Conservation (phyloP, 129 eudicot genomes). For the Tagetes erecta region DNA sequence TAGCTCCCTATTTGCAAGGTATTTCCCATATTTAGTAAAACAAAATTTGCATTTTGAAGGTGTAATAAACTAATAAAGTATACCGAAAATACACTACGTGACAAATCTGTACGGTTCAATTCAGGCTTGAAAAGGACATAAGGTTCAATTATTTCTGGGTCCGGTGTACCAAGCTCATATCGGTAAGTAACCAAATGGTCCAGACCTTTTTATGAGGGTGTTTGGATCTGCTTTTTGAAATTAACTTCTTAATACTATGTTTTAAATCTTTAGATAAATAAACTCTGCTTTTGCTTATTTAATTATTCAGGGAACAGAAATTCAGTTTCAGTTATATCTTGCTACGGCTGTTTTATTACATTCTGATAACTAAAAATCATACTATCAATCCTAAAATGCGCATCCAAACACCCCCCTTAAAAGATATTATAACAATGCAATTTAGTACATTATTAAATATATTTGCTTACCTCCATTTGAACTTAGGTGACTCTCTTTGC, state of each 20-base stretch:
- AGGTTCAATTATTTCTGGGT: conserved; percentile 93
- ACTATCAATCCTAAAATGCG: neutral
- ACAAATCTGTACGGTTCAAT: conserved; percentile 36
- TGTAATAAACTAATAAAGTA: conserved; percentile 1
- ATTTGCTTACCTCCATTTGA: conserved; percentile 11
- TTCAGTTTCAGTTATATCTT: too few relatives aligned
- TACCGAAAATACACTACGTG: conserved; percentile 20
- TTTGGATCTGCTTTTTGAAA: too few relatives aligned
- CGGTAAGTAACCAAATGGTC: conserved; percentile 45
- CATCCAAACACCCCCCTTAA: neutral
- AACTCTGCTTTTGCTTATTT: too few relatives aligned
- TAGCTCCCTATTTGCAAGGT: conserved; percentile 96
- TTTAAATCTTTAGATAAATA: neutral
- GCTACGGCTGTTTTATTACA: neutral
- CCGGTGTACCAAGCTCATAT: conserved; percentile 78
- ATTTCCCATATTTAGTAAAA: neutral
- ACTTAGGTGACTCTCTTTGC: conserved; percentile 89
- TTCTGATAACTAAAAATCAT: neutral
- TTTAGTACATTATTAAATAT: conserved; percentile 19
- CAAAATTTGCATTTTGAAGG: conserved; percentile 9
- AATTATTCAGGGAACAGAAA: too few relatives aligned
- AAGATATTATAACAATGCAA: conserved; percentile 1
- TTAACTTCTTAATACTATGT: neutral
- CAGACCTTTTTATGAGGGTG: too few relatives aligned
- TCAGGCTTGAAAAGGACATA: conserved; percentile 96